Evolutionary conservation across 129 eudicot species (phyloP).

Genomic region (Helianthus annuus): DNA sequence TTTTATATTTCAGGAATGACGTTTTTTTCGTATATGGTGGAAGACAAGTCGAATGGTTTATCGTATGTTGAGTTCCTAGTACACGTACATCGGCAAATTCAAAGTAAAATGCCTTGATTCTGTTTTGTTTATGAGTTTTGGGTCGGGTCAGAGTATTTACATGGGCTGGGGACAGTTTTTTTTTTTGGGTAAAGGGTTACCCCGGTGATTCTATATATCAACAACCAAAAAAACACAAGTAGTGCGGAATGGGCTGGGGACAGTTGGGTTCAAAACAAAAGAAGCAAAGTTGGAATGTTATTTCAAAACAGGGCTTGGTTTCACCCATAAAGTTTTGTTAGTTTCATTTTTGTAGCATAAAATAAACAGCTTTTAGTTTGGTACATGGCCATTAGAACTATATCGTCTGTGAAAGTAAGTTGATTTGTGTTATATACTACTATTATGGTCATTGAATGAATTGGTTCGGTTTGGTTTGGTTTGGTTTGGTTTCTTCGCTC

Average conservation of each 20-base stretch:
- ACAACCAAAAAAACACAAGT: no score
- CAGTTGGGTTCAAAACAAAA: slow-evolving; percentile 2
- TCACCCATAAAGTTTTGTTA: slow-evolving; percentile 29
- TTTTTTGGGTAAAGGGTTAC: no score
- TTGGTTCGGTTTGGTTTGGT: no score
- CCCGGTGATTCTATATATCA: no score
- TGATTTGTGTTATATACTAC: not conserved
- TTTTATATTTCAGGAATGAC: slow-evolving; percentile 42
- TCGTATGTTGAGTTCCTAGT: slow-evolving; percentile 80
- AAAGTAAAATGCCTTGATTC: slow-evolving; percentile 59
- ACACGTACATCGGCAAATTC: slow-evolving; percentile 76
- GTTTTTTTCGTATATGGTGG: slow-evolving; percentile 73
- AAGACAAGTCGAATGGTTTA: slow-evolving; percentile 70
- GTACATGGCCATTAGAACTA: slow-evolving; percentile 15
- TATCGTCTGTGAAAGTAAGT: not conserved
- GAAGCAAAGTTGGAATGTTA: not conserved
- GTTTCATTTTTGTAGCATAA: slow-evolving; percentile 22
- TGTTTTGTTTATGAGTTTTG: slow-evolving; percentile 24
- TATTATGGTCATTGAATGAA: not conserved
- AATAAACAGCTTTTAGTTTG: slow-evolving; percentile 17
- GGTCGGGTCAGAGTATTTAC: slow-evolving; percentile 14
- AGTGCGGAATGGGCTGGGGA: not conserved
- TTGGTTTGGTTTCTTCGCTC: no score
- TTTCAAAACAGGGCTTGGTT: not conserved
- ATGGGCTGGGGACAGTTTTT: not conserved